Evolutionary conservation across 225 moss, liverwort and hornwort genomes (phyloP), one percentile per base, ranked within the genome.

Genomic region (Sphagnum tenellum): DNA sequence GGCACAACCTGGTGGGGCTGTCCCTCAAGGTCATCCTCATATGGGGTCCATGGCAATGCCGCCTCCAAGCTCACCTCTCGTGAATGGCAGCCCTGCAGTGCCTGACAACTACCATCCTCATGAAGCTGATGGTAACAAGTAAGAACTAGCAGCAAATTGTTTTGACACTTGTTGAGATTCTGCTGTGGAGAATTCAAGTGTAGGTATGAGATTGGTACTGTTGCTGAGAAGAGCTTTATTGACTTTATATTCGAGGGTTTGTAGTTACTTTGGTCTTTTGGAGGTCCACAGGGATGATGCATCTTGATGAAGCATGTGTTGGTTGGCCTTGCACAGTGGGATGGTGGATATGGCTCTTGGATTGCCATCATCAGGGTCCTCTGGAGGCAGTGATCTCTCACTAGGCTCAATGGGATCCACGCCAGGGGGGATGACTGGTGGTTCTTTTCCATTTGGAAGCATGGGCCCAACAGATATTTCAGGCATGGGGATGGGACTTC

Each of bases 381-480:
- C 86, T 62, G 83, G 80, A 66, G 79, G 82, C 61, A 86, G 86
- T 65, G 86, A 86, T 64, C 70, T 86, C 71, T 86, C 86, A 64
- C 69, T 86, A 6, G 86, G 86, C 8, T 86, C 86, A 12, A 86
- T 86, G 86, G 82, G 80, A 45, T 82, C 86, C 54, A 82, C 82
- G 53, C 86, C 82, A 59, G 82, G 83, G 50, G 86, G 77, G 54
- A 77, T 86, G 74, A 71, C 86, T 58, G 82, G 86, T 57, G 75
- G 80, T 57, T 80, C 80, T 62, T 98, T 98, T 78, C 93, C 98
- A 7, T 93, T 93, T 81, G 83, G 77, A 66, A 87, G 75, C 67
- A 89, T 91, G 89, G 94, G 94, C 67, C 94, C 89, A n/a, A 89
- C 93, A 8, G 93, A 90, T 66, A 93, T 93, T 72, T 81, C 86